Base-by-base conservation (phyloP, 1,284 basidiomycete species). In the Trichosporon ovoides region DNA sequence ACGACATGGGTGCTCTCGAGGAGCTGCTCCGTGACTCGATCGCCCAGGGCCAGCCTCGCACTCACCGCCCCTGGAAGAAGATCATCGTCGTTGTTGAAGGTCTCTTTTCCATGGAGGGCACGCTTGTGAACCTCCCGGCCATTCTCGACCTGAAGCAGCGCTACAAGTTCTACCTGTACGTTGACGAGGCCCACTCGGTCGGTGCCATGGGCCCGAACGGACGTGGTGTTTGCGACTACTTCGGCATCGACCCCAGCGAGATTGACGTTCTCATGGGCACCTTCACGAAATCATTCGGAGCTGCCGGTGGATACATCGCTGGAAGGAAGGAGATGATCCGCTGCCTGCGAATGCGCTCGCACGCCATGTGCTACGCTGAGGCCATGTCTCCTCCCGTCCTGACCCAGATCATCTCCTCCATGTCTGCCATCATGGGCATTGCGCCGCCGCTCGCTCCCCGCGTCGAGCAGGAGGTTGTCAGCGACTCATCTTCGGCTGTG, bases 261-360 rank as follows among this genome's bases (percentile, higher is more conserved):
- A 83, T 98, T 61, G 95, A 98, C 74, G 84, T 99, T 64, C 84
- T 97, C 64, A 99, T 99, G 95, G 95, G 95, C 57, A 99, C 95
- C 0, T 96, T 99, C 75, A 98, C 95, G 37, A 98, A 98, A 78
- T 97, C 94, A 0, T 98, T 98, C 72, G 96, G 95, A 59, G 94
- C 95, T 2, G 89, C 94, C 0, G 95, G 95, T 56, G 95, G 95
- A 14, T 98, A 99, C 80, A 87, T 99, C 66, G 84, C 92, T 3
- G 95, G 91, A 7, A 84, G 79, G 68, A 92, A 91, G 73, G 75
- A 79, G 7, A 79, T 96, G 56, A 87, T 97, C 68, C 87, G 92
- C 69, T 82, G 86, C 14, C 83, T 99, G 4, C 87, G 93, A 20
- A 70, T 92, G 24, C 82, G 85, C 55, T 92, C 91, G 9, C 88